Percentiles rank a stretch among this genome's conserved stretches.
Conservation (phyloP, 768 basidiomycete genomes). For the Asterophora parasitica region DNA sequence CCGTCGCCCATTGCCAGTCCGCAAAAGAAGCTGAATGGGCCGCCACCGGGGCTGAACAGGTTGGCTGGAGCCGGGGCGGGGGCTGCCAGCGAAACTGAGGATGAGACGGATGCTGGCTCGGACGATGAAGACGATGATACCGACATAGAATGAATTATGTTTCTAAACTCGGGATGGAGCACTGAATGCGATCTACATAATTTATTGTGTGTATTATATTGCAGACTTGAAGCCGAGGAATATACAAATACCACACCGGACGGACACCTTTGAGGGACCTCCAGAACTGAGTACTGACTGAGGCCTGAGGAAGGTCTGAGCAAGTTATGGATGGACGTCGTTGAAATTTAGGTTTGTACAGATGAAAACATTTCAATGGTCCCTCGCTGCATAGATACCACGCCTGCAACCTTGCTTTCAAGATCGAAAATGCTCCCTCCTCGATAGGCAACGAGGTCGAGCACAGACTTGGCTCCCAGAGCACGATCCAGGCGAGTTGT, state of each 20-base stretch:
- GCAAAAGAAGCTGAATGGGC: neutral
- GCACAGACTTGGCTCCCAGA: constrained; percentile 33
- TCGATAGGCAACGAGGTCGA: constrained; percentile 37
- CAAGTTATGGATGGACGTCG: no score
- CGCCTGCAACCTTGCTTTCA: constrained; percentile 39
- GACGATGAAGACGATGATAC: neutral
- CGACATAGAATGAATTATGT: neutral
- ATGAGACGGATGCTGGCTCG: neutral
- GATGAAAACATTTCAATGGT: constrained; percentile 11
- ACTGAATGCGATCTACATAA: no score
- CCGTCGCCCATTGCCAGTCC: neutral
- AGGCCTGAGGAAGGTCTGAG: no score
- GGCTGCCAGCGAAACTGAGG: neutral
- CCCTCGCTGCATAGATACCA: constrained; percentile 28
- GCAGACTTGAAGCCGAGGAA: no score
- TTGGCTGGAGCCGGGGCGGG: neutral
- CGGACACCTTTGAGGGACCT: no score
- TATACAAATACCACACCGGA: no score
- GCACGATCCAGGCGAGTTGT: constrained; percentile 17
- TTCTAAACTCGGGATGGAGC: neutral
- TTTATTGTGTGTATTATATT: no score
- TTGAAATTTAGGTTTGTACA: no score
- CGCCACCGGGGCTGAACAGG: neutral
- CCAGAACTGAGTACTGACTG: no score
- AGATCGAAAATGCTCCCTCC: constrained; percentile 39